Percentiles rank a stretch among this genome's conserved stretches.
Conservation (phyloP, 1,284 basidiomycete species). For the Fistulina hepatica region DNA sequence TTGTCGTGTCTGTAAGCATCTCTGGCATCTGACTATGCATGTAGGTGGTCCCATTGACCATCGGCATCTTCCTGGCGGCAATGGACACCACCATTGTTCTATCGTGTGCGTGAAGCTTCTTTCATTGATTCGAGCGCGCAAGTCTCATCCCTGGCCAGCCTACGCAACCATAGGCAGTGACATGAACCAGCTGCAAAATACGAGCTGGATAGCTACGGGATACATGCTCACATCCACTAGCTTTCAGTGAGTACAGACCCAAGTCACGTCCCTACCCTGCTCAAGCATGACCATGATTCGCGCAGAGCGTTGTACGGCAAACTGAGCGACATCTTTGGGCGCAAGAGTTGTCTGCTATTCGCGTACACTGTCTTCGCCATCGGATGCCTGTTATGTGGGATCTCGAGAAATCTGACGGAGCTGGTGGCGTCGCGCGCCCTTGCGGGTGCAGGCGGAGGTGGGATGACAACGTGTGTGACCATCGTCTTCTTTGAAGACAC, state of each 20-base stretch:
- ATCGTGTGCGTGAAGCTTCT: constrained; percentile 27
- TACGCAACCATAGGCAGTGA: constrained; percentile 55
- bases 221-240: constrained; percentile 51
- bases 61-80: constrained; percentile 47
- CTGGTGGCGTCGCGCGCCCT: constrained; percentile 46
- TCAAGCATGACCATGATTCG: background rate
- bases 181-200: constrained; percentile 49
- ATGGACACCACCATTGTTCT: constrained; percentile 53
- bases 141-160: constrained; percentile 20
- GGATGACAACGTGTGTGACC: constrained; percentile 47
- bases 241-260: constrained; percentile 51
- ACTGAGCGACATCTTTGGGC: constrained; percentile 55
- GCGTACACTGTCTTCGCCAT: constrained; percentile 44
- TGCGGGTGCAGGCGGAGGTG: constrained; percentile 53
- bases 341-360: constrained; percentile 45
- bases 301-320: constrained; percentile 51
- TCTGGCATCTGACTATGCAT: background rate
- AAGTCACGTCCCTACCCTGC: background rate
- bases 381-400: constrained; percentile 42
- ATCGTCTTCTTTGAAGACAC: background rate
- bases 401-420: constrained; percentile 43
- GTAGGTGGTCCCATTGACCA: constrained; percentile 45
- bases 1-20: background rate
- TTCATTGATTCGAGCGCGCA: background rate
- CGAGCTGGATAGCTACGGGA: constrained; percentile 55